Evolutionary conservation across 306 rosid genomes (phyloP).

Genomic region (Mimosa bimucronata): DNA sequence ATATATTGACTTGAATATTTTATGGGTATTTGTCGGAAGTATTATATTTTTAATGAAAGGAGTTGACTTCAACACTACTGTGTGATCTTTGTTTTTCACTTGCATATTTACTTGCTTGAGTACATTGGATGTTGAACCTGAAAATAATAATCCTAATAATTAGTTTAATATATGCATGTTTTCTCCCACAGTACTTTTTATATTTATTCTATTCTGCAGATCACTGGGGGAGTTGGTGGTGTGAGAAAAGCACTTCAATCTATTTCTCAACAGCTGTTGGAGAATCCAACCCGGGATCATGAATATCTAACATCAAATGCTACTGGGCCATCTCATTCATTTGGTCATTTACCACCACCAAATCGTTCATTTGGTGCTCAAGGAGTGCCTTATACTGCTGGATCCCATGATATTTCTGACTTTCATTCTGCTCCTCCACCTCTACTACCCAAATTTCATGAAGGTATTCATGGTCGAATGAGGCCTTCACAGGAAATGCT

Average conservation of each 20-base stretch:
- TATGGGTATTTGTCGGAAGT: constrained; percentile 13
- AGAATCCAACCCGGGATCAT: constrained; percentile 61
- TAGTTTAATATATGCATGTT: constrained; percentile 17
- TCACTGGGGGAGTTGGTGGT: constrained; percentile 72
- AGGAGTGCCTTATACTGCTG: constrained; percentile 52
- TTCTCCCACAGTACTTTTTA: constrained; percentile 26
- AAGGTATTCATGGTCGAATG: constrained; percentile 64
- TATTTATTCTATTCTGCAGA: constrained; percentile 55
- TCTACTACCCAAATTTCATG: constrained; percentile 61
- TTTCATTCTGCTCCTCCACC: constrained; percentile 57
- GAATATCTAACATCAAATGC: constrained; percentile 48
- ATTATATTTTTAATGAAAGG: not conserved
- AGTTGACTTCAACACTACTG: constrained; percentile 1
- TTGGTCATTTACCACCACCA: constrained; percentile 47
- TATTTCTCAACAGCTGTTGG: constrained; percentile 76
- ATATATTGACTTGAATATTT: constrained; percentile 10
- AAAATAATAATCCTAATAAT: constrained; percentile 4
- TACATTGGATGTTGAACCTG: constrained; percentile 2
- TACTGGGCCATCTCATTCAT: constrained; percentile 58
- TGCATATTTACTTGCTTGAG: not conserved
- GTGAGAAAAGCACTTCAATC: constrained; percentile 83
- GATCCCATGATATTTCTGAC: constrained; percentile 55
- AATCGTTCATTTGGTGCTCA: constrained; percentile 53
- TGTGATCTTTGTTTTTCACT: not conserved
- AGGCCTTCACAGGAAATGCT: constrained; percentile 67